Base-by-base conservation (phyloP, 352 stramenopile species). In the Phytophthora fragariaefolia region DNA sequence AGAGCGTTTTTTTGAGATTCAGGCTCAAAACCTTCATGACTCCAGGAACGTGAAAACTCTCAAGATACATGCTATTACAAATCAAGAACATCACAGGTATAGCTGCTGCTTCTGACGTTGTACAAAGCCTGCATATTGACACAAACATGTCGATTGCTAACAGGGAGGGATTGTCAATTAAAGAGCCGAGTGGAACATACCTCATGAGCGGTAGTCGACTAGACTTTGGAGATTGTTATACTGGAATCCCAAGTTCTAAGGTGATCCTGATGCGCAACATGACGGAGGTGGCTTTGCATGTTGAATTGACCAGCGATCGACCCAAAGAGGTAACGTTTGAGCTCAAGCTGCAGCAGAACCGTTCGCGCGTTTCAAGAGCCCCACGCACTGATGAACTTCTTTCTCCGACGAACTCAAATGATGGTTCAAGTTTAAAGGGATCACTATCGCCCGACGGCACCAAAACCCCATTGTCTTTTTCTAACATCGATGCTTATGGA, bases 311-410 rank as follows among this genome's bases (percentile, higher is more conserved):
- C 36, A 96, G 87, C 53, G 89, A 97, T 71, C 76, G 89, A 13
- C 86, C 87, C 2, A 97, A 97, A 58, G 89, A 97, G 76, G 74
- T 97, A 32, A 94, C 84, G 4, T 97, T 96, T 58, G 89, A 97
- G 66, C 74, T 97, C 8, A 96, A 96, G 46, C 58, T 94, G 6
- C 75, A 89, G 42, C 84, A 84, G 18, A 96, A 95, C 54, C 84
- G 87, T 45, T 77, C 77, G 22, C 68, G 87, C 23, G 67, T 87
- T n/a, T 76, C 87, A 8, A 76, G 87, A 38, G 55, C 81, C 6
- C 66, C 82, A 10, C 79, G 85, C n/a, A 43, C 52, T 2, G 87
- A 95, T 15, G 85, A 96, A 13, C 50, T 85, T 7, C 59, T 93
- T 18, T 95, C 87, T 13, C 87, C 83, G 1, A 83, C 81, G 1